Evolutionary conservation across 2,329 filamentous ascomycete species (phyloP), one percentile per base, ranked within the genome.

Genomic region (Fusarium vanettenii): DNA sequence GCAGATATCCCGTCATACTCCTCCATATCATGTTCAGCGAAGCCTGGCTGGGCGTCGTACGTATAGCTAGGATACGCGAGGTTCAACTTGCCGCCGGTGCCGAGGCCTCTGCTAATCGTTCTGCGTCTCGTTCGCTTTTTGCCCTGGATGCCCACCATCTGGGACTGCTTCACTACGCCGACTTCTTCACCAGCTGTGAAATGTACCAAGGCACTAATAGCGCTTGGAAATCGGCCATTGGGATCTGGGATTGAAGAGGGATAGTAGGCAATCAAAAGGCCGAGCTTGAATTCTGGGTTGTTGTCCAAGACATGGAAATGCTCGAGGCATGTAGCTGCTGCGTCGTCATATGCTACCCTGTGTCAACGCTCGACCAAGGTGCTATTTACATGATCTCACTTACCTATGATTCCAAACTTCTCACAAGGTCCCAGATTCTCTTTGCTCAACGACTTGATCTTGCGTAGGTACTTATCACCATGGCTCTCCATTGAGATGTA

Each of bases 21-120:
- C 3, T 93, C 91, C 35, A 93, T 80, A 66, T 94, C 90, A 22
- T 88, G 87, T 81, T 95, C 93, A 0, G 93, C 93, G 72, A 95
- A 95, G 0, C 93, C 93, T 0, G 90, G 83, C 60, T 90, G 84
- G 83, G 89, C 84, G 10, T 83, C 71, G 60, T 87, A 87, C 1
- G 82, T 80, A 50, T 86, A 87, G 20, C 81, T 81, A 0, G 82
- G 82, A 50, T 85, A 87, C 0, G 81, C 84, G 1, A 84, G 75
- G 11, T 79, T 73, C 41, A 84, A 69, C 7, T 76, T 79, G 5
- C 83, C 82, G 0, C 85, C 85, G 0, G 81, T 77, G 1, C 86
- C 85, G 0, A 82, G 69, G 5, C 85, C 85, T 0, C 77, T 74
- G 20, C 82, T 80, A 4, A 86, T 80, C 1, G 75, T 82, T 33